Conservation (phyloP, 352 stramenopile genomes). For the Nothophytophthora sp. region DNA sequence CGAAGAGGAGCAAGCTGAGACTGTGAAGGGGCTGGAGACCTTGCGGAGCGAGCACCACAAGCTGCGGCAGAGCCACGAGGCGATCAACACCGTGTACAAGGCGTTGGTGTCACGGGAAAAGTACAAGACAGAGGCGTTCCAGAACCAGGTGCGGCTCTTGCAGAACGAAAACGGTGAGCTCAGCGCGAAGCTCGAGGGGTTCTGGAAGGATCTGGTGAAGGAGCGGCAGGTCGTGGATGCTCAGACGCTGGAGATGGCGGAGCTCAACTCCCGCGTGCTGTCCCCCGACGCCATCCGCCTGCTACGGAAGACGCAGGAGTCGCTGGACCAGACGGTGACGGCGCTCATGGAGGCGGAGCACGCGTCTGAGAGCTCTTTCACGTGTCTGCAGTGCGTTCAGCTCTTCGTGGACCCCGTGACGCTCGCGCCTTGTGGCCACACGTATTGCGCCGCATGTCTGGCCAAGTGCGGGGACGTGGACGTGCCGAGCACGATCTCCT, state of each 20-base stretch:
- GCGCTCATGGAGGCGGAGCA: conserved; percentile 68
- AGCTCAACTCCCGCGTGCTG: conserved; percentile 48
- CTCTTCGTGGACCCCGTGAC: conserved; percentile 68
- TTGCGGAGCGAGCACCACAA: conserved; percentile 29
- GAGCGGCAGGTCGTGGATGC: conserved; percentile 40
- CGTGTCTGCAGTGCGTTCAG: conserved; percentile 73
- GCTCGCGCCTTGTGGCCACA: conserved; percentile 70
- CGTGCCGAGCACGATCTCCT: conserved; percentile 47
- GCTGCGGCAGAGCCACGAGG: no score
- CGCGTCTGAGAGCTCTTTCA: conserved; percentile 76
- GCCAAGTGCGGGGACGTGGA: conserved; percentile 33
- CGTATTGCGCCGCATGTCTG: conserved; percentile 64
- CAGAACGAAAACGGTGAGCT: conserved; percentile 72
- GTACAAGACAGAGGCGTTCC: conserved; percentile 81
- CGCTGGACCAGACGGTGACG: conserved; percentile 67
- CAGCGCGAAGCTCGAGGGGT: conserved; percentile 32
- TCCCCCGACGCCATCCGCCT: conserved; percentile 53
- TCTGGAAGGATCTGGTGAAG: conserved; percentile 39
- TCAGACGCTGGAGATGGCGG: conserved; percentile 42
- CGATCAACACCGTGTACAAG: conserved; percentile 61
- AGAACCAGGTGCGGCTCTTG: conserved; percentile 61
- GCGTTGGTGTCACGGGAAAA: conserved; percentile 57
- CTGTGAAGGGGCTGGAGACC: conserved; percentile 6
- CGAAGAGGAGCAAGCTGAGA: no score
- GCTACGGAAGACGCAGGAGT: conserved; percentile 60